These are phyloP conservation scores for Cystobasidium slooffiae DNA, from an alignment of 1,284 basidiomycete species.

Conservation along the genomic window DNA sequence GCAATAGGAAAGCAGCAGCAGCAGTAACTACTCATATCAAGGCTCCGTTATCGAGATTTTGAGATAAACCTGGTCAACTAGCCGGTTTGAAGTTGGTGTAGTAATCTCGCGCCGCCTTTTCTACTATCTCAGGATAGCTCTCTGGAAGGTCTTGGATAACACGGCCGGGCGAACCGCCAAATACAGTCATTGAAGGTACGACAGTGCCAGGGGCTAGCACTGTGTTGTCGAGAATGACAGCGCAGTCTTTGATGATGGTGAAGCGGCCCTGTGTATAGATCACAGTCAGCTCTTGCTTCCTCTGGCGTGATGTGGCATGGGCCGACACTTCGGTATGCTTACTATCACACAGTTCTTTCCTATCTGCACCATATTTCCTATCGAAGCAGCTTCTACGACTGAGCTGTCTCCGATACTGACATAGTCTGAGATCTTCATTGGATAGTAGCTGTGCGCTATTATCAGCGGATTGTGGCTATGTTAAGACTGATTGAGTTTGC, in stretches of 20 bases:
- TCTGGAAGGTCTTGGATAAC: conserved; percentile 42
- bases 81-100: conserved; percentile 33
- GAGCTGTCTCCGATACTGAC: conserved; percentile 87
- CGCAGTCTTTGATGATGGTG: conserved; percentile 94
- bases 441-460: conserved; percentile 77
- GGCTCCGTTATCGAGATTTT: no score
- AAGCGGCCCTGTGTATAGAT: conserved; percentile 77
- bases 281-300: background rate
- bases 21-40: no score
- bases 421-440: conserved; percentile 93
- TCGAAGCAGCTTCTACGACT: conserved; percentile 90
- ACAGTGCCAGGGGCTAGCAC: conserved; percentile 91
- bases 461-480: background rate
- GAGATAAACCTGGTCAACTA: no score
- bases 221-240: conserved; percentile 81
- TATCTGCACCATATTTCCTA: conserved; percentile 92
- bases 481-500: conserved; percentile 25
- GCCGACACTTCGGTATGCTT: conserved; percentile 54
- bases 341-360: conserved; percentile 94
- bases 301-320: background rate
- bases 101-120: conserved; percentile 14
- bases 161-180: conserved; percentile 81
- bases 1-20: no score
- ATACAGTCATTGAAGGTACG: conserved; percentile 82
- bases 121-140: conserved; percentile 39